Base-by-base conservation (phyloP, 345 rosid genomes). In the Isatis tinctoria region DNA sequence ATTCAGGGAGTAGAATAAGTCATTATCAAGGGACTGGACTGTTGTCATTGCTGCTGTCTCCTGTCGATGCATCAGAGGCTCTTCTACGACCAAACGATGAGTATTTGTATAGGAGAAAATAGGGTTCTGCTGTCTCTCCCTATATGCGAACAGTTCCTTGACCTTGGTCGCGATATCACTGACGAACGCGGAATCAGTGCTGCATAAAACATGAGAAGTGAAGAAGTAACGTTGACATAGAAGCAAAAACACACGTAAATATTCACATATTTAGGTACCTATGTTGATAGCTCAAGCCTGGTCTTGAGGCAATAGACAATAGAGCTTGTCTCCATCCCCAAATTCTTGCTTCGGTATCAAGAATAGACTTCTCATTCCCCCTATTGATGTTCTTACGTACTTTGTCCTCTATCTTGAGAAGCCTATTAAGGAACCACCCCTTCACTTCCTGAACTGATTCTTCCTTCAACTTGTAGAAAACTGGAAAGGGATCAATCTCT, bases 321-420 rank as follows among this genome's bases (percentile, higher is more conserved):
- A 73, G 1, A 27, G 77, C 77, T 22, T 45, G 8, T 56, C 72
- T 65, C 77, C 72, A 74, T 26, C 49, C 20, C 39, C 48, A 43
- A 3, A 74, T 74, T 65, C n/a, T 74, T n/a, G 18, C 51, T 44
- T 65, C 57, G 5, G 66, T 57, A 54, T 43, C 58, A 33, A 65
- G 65, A 2, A 65, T 11, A 45, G 72, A 43, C 8, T 56, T 26
- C 20, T 10, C 40, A 45, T 41, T 60, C 0, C 28, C 2, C 32
- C 11, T 65, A 12, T 54, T 33, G 24, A 65, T 16, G n/a, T 16
- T 57, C 2, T 12, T 16, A 44, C 66, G 78, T 59, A 56, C 59
- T n/a, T 65, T 0, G 2, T 56, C 2, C 66, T 65, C 78, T 45
- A 22, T 16, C 59, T 56, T 65, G 18, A 74, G 65, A 44, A 74